A percentile compares a stretch with the other conserved stretches of the same genome.
Conservation (phyloP, 192 early-diverging fungal genomes). For the Glomus cerebriforme region DNA sequence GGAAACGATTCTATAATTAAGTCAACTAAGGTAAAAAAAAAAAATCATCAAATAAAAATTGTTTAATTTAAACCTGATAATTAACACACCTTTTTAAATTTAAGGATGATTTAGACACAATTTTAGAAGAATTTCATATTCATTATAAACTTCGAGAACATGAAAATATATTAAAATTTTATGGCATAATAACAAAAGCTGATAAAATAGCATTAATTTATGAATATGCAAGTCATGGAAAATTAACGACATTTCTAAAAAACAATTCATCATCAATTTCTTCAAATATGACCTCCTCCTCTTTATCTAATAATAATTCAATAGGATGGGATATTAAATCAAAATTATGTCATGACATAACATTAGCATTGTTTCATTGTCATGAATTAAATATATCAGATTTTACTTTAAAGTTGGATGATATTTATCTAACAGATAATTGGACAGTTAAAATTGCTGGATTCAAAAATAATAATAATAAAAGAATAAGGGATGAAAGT, state of each 20-base stretch:
- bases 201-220: not conserved
- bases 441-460: constrained; percentile 10
- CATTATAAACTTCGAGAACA: constrained; percentile 7
- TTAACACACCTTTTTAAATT: not conserved
- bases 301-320: no score
- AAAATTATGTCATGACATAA: constrained; percentile 26
- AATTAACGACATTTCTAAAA: not conserved
- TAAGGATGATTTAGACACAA: not conserved
- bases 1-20: constrained; percentile 1
- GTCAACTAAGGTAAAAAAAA: not conserved
- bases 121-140: constrained; percentile 18
- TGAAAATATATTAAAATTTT: constrained; percentile 27
- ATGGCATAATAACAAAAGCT: not conserved
- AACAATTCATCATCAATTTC: not conserved
- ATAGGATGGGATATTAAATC: not conserved
- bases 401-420: constrained; percentile 8
- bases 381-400: constrained; percentile 7
- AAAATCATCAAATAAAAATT: not conserved
- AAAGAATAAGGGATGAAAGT: not conserved
- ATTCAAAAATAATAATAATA: not conserved
- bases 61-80: not conserved
- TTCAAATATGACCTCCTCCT: no score
- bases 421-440: constrained; percentile 16
- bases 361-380: constrained; percentile 14
- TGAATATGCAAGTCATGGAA: constrained; percentile 18